Percentiles rank a stretch among this genome's conserved stretches.
These are phyloP conservation scores for Lepraria neglecta DNA, from an alignment of 495 filamentous ascomycete genomes.

Conservation along the genomic window DNA sequence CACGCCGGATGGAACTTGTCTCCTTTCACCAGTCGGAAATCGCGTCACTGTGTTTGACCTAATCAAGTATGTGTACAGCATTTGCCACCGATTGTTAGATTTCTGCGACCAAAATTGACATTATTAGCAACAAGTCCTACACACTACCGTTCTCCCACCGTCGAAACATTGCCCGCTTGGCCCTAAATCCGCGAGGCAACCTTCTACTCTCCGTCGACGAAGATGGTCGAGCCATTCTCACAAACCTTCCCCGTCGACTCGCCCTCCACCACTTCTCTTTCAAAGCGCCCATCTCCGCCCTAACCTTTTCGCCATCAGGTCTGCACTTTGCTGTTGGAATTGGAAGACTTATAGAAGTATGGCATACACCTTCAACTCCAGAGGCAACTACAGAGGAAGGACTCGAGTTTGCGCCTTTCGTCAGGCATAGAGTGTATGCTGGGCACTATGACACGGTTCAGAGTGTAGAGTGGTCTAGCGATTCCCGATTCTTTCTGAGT, in stretches of 20 bases:
- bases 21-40: constrained; percentile 97
- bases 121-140: constrained; percentile 81
- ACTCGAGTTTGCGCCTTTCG: constrained; percentile 90
- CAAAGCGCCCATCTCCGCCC: constrained; percentile 69
- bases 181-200: constrained; percentile 81
- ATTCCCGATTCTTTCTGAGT: constrained; percentile 89
- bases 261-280: constrained; percentile 92
- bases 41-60: constrained; percentile 92
- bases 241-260: constrained; percentile 77
- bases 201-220: constrained; percentile 88
- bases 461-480: constrained; percentile 85
- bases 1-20: constrained; percentile 89
- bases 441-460: constrained; percentile 83
- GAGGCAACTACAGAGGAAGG: constrained; percentile 70
- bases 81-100: background rate
- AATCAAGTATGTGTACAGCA: constrained; percentile 63
- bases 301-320: constrained; percentile 88
- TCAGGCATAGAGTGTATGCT: constrained; percentile 75
- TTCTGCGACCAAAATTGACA: constrained; percentile 18
- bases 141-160: constrained; percentile 92
- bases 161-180: constrained; percentile 81
- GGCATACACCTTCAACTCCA: constrained; percentile 87
- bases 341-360: constrained; percentile 81
- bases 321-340: constrained; percentile 81
- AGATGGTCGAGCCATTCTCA: constrained; percentile 87